Evolutionary conservation across 179 eudicot genomes (phyloP).

Genomic region (Spinacia oleracea): DNA sequence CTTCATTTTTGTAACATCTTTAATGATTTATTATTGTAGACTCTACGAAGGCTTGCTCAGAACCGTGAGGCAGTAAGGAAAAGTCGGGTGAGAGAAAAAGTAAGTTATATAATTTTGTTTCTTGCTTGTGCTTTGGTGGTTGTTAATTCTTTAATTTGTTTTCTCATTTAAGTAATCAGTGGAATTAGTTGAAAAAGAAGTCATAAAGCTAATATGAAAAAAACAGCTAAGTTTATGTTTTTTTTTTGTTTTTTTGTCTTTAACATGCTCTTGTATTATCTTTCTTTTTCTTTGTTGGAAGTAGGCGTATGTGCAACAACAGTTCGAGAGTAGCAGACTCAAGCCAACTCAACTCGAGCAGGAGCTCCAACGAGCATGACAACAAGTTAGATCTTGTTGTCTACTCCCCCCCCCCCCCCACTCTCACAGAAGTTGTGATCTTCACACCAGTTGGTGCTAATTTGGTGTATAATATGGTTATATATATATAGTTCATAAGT

Average conservation of each 20-base stretch:
- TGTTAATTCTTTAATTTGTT: background rate
- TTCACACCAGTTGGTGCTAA: background rate
- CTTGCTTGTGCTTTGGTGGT: constrained; percentile 7
- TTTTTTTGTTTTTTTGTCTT: constrained; percentile 27
- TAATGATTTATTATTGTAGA: constrained; percentile 44
- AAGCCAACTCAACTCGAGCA: constrained; percentile 95
- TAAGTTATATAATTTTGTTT: constrained; percentile 31
- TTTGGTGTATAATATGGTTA: background rate
- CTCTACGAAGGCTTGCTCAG: constrained; percentile 98
- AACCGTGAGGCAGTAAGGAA: constrained; percentile 99
- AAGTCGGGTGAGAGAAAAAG: too few relatives aligned
- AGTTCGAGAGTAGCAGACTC: too few relatives aligned
- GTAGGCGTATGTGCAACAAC: too few relatives aligned
- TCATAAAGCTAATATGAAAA: background rate
- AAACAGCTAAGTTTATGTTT: background rate
- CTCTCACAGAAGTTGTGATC: background rate
- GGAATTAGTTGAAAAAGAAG: background rate
- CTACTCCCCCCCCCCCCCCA: background rate
- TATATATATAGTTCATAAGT: background rate
- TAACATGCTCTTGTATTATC: too few relatives aligned
- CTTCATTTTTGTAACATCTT: too few relatives aligned
- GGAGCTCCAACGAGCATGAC: constrained; percentile 96
- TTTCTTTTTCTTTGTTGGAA: too few relatives aligned
- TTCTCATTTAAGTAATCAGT: too few relatives aligned
- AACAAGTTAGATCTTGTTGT: constrained; percentile 60